Base-by-base conservation (phyloP, 208 protist species). In the Lotmaria passim region DNA sequence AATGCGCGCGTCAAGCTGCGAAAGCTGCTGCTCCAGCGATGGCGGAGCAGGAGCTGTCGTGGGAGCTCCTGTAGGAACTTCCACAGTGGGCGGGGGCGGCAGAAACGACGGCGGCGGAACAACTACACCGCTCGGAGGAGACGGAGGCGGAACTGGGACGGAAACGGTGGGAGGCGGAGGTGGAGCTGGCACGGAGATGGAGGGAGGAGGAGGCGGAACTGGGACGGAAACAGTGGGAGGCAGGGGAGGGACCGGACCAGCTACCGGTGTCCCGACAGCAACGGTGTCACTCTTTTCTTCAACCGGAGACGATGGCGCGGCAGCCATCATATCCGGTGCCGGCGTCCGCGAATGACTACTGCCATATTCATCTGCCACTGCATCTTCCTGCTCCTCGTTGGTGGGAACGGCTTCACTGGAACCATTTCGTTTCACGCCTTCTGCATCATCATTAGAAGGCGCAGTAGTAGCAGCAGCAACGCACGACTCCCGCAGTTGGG, bases 1-100 rank as follows among this genome's bases (percentile, higher is more conserved):
- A 26, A 75, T 78, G 30, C 70, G 71, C 2, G 60, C 66, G 4
- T 83, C 60, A 15, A 83, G 57, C 38, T 15, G 6, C 14, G 24
- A 31, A 19, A 73, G 73, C 50, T 73, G 66, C 33, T 72, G 21
- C 44, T 59, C 46, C 19, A 69, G 17, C 3, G 73, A 34, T 0
- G 60, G 60, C 7, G 59, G 59, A 2, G 28, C 24, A 7, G 65
- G 64, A 7, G 73, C 33, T 15, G 58, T 19, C 0, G 60, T 51
- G 4, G 65, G 61, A 1, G 12, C 61, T 23, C 46, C 10, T 1
- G 46, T 36, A 30, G 63, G 33, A 17, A 70, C 46, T 4, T 28
- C 33, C 19, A 21, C 71, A 30, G 3, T 44, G 1, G 59, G 19
- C 12, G 59, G 59, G 6, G 26, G 50, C 3, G 46, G 55, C 15